Percentiles rank a stretch among this genome's conserved stretches.
Evolutionary conservation across 2,329 filamentous ascomycete species (phyloP).

Genomic region (Phyllosticta citribraziliensis): DNA sequence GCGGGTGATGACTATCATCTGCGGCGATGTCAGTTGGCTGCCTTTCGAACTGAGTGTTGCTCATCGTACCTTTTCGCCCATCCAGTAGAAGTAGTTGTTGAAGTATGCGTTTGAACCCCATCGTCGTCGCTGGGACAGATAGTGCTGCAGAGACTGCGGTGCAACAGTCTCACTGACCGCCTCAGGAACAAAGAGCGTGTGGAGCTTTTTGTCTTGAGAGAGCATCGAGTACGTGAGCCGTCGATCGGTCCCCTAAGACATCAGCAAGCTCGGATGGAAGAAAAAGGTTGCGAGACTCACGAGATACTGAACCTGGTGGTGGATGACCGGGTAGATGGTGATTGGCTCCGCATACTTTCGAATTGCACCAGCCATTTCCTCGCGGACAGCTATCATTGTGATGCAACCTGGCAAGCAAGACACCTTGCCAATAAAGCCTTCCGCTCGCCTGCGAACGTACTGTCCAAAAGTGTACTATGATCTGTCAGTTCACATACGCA

Average conservation of each 20-base stretch:
- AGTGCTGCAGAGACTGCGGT: conserved; percentile 25
- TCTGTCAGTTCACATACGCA: neutral
- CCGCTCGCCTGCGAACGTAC: conserved; percentile 16
- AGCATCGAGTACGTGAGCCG: conserved; percentile 17
- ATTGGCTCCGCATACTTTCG: conserved; percentile 17
- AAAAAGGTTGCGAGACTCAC: neutral
- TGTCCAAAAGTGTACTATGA: conserved; percentile 16
- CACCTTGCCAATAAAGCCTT: conserved; percentile 16
- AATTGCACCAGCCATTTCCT: conserved; percentile 17
- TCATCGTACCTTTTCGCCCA: conserved; percentile 16
- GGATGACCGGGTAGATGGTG: conserved; percentile 15
- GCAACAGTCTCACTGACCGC: conserved; percentile 27
- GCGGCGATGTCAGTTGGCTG: neutral
- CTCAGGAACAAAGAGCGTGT: conserved; percentile 24
- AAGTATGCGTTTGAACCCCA: conserved; percentile 30
- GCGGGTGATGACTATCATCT: conserved; percentile 21
- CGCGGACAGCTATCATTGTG: conserved; percentile 17
- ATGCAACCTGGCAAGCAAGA: conserved; percentile 18
- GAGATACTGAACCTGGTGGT: conserved; percentile 18
- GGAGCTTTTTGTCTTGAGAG: conserved; percentile 13
- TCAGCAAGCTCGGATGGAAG: neutral
- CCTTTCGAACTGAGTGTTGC: neutral
- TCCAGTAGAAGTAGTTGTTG: conserved; percentile 28
- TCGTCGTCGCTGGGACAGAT: conserved; percentile 24
- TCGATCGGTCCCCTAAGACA: conserved; percentile 14